phyloP scores from a whole-genome alignment of 1,284 basidiomycete genomes.

The Hemileia vastatrix region DNA sequence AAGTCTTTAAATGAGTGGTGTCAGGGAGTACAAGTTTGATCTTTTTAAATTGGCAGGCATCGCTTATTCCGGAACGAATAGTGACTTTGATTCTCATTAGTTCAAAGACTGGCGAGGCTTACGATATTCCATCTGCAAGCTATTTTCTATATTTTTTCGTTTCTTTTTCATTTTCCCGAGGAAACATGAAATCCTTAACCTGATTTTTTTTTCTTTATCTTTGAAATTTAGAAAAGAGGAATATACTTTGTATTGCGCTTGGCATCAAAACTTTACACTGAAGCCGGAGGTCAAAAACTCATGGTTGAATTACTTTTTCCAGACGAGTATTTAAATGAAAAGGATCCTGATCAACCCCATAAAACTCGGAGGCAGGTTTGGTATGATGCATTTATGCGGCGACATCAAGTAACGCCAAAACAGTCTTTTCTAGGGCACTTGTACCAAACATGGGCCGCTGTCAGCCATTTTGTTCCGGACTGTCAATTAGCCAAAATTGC shows the following conservation, averaged over 20 bases:
- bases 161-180: background rate
- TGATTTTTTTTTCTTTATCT: background rate
- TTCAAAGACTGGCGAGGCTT: background rate
- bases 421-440: background rate
- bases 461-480: slow-evolving; percentile 3
- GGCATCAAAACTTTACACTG: background rate
- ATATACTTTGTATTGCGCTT: too few species aligned
- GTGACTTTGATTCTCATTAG: slow-evolving; percentile 9
- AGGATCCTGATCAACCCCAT: background rate
- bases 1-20: background rate
- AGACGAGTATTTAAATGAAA: background rate
- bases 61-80: slow-evolving; percentile 7
- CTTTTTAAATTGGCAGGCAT: background rate
- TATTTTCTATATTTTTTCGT: background rate
- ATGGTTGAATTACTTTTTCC: too few species aligned
- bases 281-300: background rate
- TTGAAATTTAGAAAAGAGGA: too few species aligned
- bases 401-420: slow-evolving; percentile 1
- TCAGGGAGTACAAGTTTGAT: background rate
- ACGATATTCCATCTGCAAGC: slow-evolving; percentile 6
- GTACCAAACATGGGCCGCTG: slow-evolving; percentile 6
- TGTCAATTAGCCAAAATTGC: background rate
- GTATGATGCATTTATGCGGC: background rate
- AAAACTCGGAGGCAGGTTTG: background rate
- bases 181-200: background rate